Percentiles rank a stretch among this genome's conserved stretches.
Conservation (phyloP, 2,329 filamentous ascomycete species). For the Coniella vitis region DNA sequence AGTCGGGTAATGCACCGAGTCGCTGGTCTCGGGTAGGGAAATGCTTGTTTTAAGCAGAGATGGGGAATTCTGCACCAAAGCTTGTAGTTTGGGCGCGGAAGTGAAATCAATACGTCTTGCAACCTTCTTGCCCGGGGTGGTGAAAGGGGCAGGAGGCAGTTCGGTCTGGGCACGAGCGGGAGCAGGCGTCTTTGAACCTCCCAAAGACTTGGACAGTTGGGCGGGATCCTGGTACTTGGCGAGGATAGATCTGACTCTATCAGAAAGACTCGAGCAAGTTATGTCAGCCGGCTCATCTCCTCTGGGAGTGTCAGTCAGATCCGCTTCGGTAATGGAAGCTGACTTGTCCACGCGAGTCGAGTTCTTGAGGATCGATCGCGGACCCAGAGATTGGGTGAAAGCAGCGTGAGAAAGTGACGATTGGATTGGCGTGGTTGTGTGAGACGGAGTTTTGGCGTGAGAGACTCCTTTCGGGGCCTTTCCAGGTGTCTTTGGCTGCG, state of each 20-base stretch:
- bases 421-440: conserved; percentile 72
- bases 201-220: conserved; percentile 32
- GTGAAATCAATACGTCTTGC: conserved; percentile 77
- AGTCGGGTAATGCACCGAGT: conserved; percentile 27
- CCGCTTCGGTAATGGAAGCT: conserved; percentile 40
- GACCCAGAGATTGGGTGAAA: conserved; percentile 43
- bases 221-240: conserved; percentile 32
- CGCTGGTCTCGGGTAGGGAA: conserved; percentile 35
- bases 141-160: conserved; percentile 45
- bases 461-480: conserved; percentile 30
- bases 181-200: conserved; percentile 40
- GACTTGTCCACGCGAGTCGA: conserved; percentile 42
- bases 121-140: conserved; percentile 61
- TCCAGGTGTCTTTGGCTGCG: conserved; percentile 40
- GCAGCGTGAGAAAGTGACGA: conserved; percentile 59
- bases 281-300: conserved; percentile 29
- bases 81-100: conserved; percentile 53
- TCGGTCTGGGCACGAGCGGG: conserved; percentile 42
- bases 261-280: conserved; percentile 45
- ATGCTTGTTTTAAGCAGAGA: conserved; percentile 47
- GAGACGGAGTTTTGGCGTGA: conserved; percentile 44
- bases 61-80: conserved; percentile 42
- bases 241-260: conserved; percentile 53
- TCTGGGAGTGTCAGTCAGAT: conserved; percentile 23
- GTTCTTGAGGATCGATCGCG: conserved; percentile 41